phyloP scores from a whole-genome alignment of 768 basidiomycete species.

The Suillus paluster region DNA sequence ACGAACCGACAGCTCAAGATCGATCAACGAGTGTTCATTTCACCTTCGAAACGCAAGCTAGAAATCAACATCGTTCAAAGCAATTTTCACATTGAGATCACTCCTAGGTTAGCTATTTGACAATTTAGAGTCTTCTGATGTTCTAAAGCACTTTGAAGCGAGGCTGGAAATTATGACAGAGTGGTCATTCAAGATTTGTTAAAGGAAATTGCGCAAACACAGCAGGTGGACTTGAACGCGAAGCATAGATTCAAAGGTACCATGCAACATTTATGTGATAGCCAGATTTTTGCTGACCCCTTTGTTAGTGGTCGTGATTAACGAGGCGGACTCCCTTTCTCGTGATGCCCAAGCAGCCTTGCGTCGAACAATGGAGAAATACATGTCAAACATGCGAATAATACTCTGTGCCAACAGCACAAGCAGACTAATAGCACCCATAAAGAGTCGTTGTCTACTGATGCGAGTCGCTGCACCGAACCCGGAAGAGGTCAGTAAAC shows the following conservation, averaged over 20 bases:
- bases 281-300: conserved; percentile 9
- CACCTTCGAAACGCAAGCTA: conserved; percentile 91
- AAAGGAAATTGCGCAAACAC: conserved; percentile 98
- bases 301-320: conserved; percentile 89
- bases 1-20: conserved; percentile 80
- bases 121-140: neutral
- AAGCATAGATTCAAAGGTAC: conserved; percentile 96
- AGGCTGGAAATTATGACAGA: conserved; percentile 94
- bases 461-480: conserved; percentile 91
- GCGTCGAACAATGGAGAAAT: conserved; percentile 98
- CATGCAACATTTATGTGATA: neutral
- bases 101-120: conserved; percentile 73
- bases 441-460: conserved; percentile 92
- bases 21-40: conserved; percentile 94
- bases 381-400: conserved; percentile 96
- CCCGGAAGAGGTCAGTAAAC: conserved; percentile 64
- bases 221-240: conserved; percentile 95
- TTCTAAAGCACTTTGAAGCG: conserved; percentile 50
- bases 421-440: conserved; percentile 93
- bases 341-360: conserved; percentile 97
- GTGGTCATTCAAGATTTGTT: conserved; percentile 95
- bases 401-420: conserved; percentile 97
- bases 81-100: conserved; percentile 98
- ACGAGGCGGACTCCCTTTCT: conserved; percentile 93
- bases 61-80: conserved; percentile 97